These are phyloP conservation scores for Puccinia polysora DNA, from an alignment of 1,284 basidiomycete genomes.

Conservation along the genomic window DNA sequence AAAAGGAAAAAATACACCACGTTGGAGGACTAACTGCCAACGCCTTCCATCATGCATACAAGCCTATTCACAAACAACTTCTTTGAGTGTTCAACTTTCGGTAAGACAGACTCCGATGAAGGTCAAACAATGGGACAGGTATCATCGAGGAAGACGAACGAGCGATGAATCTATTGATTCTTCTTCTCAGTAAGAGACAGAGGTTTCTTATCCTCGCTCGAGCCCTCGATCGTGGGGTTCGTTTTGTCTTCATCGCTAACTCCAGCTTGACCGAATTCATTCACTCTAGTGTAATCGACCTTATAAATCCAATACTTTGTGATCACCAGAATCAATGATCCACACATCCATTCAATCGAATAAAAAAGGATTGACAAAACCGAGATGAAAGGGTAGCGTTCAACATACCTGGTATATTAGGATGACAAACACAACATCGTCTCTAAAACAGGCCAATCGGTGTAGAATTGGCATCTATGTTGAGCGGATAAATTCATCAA, in stretches of 20 bases:
- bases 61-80: no score
- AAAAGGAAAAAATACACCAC: no score
- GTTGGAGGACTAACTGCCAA: no score
- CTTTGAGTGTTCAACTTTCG: no score
- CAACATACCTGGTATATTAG: slow-evolving; percentile 72
- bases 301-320: slow-evolving; percentile 87
- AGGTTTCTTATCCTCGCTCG: not conserved
- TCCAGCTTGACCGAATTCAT: slow-evolving; percentile 80
- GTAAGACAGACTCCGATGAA: no score
- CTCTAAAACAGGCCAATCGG: slow-evolving; percentile 72
- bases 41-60: no score
- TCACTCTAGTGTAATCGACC: slow-evolving; percentile 83
- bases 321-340: slow-evolving; percentile 46
- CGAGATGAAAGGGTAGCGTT: slow-evolving; percentile 46
- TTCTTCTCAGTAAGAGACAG: not conserved
- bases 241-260: not conserved
- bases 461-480: slow-evolving; percentile 95
- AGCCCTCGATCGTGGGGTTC: not conserved
- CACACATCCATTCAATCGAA: slow-evolving; percentile 47
- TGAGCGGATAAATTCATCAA: slow-evolving; percentile 61
- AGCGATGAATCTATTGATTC: slow-evolving; percentile 19
- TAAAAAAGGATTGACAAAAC: slow-evolving; percentile 6
- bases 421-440: slow-evolving; percentile 71
- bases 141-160: not conserved
- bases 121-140: not conserved